Evolutionary conservation across 1,139 yeast species (phyloP).

Genomic region (Kodamaea anthophila): DNA sequence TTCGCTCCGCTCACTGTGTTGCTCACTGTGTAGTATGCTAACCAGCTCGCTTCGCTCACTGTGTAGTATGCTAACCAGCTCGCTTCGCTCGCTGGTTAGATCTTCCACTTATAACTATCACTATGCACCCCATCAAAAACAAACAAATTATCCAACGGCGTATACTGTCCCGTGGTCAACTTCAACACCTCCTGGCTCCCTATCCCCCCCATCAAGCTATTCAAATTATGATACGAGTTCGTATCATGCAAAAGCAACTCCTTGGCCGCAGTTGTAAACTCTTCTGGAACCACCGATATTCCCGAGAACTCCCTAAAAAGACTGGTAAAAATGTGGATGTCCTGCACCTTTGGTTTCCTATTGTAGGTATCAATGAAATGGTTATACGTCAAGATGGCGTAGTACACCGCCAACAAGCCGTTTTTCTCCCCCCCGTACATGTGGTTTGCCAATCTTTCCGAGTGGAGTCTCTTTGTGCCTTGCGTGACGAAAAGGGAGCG

Average conservation of each 20-base stretch:
- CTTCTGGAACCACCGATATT: slow-evolving; percentile 9
- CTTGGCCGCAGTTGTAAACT: slow-evolving; percentile 16
- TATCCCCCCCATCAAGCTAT: slow-evolving; percentile 62
- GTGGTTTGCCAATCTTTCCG: slow-evolving; percentile 10
- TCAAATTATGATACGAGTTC: slow-evolving; percentile 27
- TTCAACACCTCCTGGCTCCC: slow-evolving; percentile 73
- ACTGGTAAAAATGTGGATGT: slow-evolving; percentile 16
- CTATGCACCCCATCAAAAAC: slow-evolving; percentile 64
- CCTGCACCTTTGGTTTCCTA: slow-evolving; percentile 16
- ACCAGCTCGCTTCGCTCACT: no score
- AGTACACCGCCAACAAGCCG: slow-evolving; percentile 27
- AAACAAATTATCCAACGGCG: slow-evolving; percentile 61
- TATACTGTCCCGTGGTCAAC: slow-evolving; percentile 53
- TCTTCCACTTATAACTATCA: slow-evolving; percentile 44
- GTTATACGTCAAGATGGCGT: slow-evolving; percentile 29
- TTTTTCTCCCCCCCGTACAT: slow-evolving; percentile 16
- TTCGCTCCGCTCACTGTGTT: no score
- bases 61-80: no score
- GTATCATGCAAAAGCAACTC: slow-evolving; percentile 29
- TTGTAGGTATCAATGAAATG: slow-evolving; percentile 15
- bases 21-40: no score
- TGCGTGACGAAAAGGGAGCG: slow-evolving; percentile 31
- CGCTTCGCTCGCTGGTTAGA: no score
- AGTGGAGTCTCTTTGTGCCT: slow-evolving; percentile 25
- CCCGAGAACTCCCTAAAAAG: slow-evolving; percentile 12